phyloP scores from a whole-genome alignment of 257 asterid genomes.

The Dorcoceras hygrometricum region DNA sequence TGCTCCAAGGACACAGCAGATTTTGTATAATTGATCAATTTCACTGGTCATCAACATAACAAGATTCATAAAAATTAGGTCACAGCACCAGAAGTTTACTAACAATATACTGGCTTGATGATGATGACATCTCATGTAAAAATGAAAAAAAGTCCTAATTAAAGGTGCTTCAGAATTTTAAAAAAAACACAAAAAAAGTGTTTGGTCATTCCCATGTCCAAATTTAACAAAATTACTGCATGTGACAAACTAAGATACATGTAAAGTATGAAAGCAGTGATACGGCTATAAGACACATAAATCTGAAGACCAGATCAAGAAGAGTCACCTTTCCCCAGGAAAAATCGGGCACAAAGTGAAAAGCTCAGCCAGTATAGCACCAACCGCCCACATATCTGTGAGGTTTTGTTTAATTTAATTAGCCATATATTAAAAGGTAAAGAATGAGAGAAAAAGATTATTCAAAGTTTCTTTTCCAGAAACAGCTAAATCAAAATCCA shows the following conservation, averaged over 20 bases:
- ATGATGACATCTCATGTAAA: background rate
- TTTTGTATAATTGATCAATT: conserved; percentile 91
- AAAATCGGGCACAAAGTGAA: conserved; percentile 80
- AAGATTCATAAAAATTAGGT: conserved; percentile 15
- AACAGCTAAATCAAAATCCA: conserved; percentile 19
- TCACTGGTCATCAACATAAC: conserved; percentile 52
- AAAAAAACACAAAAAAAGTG: background rate
- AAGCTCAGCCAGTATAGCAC: conserved; percentile 95
- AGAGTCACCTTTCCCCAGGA: conserved; percentile 90
- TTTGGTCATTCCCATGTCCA: conserved; percentile 1
- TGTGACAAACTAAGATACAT: background rate
- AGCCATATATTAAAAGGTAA: conserved; percentile 18
- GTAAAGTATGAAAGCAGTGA: background rate
- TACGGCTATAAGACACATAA: conserved; percentile 11
- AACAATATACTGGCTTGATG: conserved; percentile 11
- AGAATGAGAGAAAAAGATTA: conserved; percentile 16
- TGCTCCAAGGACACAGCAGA: conserved; percentile 80
- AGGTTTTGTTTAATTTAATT: conserved; percentile 21
- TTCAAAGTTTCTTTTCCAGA: background rate
- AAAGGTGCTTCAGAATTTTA: background rate
- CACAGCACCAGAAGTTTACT: background rate
- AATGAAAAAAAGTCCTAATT: background rate
- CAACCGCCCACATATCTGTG: conserved; percentile 98
- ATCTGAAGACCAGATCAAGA: conserved; percentile 21
- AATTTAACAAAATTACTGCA: background rate